Percentiles rank a stretch among this genome's conserved stretches.
phyloP scores from a whole-genome alignment of 306 rosid species.

The Fagus crenata region DNA sequence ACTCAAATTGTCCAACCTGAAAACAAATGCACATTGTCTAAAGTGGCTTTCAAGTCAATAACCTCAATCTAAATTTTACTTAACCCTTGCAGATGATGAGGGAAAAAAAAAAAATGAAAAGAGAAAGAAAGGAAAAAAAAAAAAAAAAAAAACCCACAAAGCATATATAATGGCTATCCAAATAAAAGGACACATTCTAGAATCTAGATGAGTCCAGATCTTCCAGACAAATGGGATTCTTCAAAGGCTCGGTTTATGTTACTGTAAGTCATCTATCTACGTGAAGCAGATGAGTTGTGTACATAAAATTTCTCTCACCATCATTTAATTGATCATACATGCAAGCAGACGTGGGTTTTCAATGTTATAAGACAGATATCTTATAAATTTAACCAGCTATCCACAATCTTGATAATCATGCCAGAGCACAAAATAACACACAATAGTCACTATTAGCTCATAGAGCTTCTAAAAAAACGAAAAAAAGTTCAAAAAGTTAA shows the following conservation, averaged over 20 bases:
- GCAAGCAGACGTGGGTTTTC: background rate
- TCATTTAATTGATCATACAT: background rate
- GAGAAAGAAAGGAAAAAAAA: background rate
- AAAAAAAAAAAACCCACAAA: background rate
- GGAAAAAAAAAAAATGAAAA: background rate
- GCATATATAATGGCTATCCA: background rate
- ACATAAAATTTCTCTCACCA: background rate
- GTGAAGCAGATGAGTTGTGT: background rate
- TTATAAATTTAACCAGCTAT: constrained; percentile 1
- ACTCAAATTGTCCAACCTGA: constrained; percentile 66
- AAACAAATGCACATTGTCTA: constrained; percentile 29
- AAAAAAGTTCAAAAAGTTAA: constrained; percentile 3
- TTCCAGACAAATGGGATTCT: background rate
- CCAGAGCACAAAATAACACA: background rate
- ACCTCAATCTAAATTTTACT: constrained; percentile 14
- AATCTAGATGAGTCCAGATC: background rate
- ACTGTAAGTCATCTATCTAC: background rate
- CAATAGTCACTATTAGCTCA: constrained; percentile 18
- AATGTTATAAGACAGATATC: background rate
- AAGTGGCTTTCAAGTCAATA: constrained; percentile 24
- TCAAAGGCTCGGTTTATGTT: background rate
- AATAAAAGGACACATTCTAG: background rate
- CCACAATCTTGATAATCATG: background rate
- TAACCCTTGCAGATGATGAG: background rate
- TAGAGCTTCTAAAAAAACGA: background rate